A percentile compares a stretch with the other conserved stretches of the same genome.
These are phyloP conservation scores for Balakata baccata DNA, from an alignment of 345 rosid genomes.

Conservation along the genomic window DNA sequence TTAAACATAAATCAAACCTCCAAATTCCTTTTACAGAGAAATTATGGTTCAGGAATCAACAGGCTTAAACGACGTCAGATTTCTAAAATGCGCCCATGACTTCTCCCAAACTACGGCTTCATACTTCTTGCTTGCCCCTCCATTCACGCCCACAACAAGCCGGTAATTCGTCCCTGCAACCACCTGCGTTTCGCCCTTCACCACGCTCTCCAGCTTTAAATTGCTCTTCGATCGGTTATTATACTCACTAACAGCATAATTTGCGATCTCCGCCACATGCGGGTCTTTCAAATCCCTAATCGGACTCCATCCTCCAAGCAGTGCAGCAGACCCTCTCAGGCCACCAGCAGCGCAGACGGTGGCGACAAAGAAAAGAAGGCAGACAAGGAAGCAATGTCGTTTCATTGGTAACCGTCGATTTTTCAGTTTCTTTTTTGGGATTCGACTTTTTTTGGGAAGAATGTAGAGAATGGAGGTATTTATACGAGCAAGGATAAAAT, in stretches of 20 bases:
- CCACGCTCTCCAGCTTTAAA: not conserved
- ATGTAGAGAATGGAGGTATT: not conserved
- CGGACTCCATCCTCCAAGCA: constrained; percentile 12
- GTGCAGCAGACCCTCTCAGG: not conserved
- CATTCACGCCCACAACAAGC: constrained; percentile 11
- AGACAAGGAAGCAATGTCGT: not conserved
- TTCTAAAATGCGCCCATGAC: constrained; percentile 2
- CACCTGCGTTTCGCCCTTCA: constrained; percentile 16
- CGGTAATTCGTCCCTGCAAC: constrained; percentile 17
- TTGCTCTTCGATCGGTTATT: not conserved
- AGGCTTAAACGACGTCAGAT: constrained; percentile 16
- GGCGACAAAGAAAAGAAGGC: not conserved
- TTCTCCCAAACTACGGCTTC: constrained; percentile 26
- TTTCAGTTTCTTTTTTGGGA: not conserved
- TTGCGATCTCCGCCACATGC: constrained; percentile 15
- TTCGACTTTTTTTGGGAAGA: not conserved
- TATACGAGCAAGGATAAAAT: not conserved
- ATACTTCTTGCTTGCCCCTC: not conserved
- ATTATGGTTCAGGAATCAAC: not conserved
- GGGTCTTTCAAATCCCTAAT: constrained; percentile 13
- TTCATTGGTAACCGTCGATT: constrained; percentile 7
- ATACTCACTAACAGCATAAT: constrained; percentile 10
- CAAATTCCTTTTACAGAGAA: too few relatives aligned
- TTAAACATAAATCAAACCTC: not conserved
- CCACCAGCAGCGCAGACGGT: not conserved